Evolutionary conservation across 495 filamentous ascomycete species (phyloP), one percentile per base, ranked within the genome.

Genomic region (Aspergillus sclerotiicarbonarius): DNA sequence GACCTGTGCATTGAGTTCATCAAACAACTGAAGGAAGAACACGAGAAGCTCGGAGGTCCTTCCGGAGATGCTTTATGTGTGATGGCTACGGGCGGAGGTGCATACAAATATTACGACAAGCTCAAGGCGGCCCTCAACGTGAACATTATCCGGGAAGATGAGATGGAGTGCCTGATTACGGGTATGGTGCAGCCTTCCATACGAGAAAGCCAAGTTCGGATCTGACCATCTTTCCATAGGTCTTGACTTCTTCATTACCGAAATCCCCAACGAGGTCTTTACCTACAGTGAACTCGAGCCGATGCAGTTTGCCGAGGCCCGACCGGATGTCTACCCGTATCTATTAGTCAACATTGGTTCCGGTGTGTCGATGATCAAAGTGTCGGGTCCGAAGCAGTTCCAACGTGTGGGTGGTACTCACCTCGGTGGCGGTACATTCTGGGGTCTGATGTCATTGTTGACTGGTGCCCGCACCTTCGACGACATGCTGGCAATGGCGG

Each of bases 301-400:
- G 15, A 95, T 95, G 87, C 82, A 88, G 58, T 96, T 93, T 67
- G 83, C 87, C 57, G 80, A 87, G 53, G 80, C 89, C 12, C 80
- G 81, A 44, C 71, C 84, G 19, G 84, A 92, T 60, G 89, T 95
- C 44, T 98, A 98, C 70, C 94, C 94, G 0, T 98, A 98, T 67
- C 85, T 98, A 19, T 85, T 98, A 32, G 94, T 98, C 54, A 98
- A 98, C 74, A 98, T 98, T 62, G 94, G 94, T n/a, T 97, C 92
- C 30, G 94, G 94, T 30, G 94, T 98, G 10, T 91, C 87, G n/a
- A 97, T 98, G 83, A 89, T 98, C 71, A 98, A 97, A 69, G 94
- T 98, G 6, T 93, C 90, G 1, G 92, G 92, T 0, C 92, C 92
- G 18, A 83, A 85, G 29, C 78, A 89, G 55, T 97, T 87, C 71